Evolutionary conservation across 1,139 yeast species (phyloP).

Genomic region (Yamadazyma blattariae): DNA sequence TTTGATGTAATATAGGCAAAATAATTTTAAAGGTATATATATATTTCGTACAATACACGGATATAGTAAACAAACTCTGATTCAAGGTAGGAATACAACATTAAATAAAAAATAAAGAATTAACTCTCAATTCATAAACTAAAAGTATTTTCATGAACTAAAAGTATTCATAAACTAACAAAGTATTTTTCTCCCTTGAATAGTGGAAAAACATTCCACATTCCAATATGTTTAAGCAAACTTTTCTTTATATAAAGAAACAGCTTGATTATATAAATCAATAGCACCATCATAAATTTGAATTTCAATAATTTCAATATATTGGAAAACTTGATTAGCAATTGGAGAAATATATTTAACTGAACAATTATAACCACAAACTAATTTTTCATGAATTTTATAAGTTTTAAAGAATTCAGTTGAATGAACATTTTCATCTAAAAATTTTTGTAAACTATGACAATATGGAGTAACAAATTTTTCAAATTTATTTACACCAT

Average conservation of each 20-base stretch:
- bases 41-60: too few relatives aligned
- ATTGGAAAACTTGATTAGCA: slow-evolving; percentile 28
- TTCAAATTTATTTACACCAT: slow-evolving; percentile 29
- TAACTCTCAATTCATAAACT: too few relatives aligned
- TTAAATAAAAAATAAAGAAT: too few relatives aligned
- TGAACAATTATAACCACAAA: slow-evolving; percentile 14
- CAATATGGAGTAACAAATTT: slow-evolving; percentile 32
- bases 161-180: too few relatives aligned
- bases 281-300: slow-evolving; percentile 21
- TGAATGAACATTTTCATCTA: slow-evolving; percentile 37
- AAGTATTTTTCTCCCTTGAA: too few relatives aligned
- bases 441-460: slow-evolving; percentile 23
- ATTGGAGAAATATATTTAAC: slow-evolving; percentile 23
- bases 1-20: too few relatives aligned
- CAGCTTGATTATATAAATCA: slow-evolving; percentile 14
- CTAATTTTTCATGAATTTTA: slow-evolving; percentile 29
- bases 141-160: too few relatives aligned
- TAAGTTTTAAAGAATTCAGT: slow-evolving; percentile 35
- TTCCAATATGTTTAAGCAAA: too few relatives aligned
- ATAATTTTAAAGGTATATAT: too few relatives aligned
- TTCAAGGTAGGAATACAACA: too few relatives aligned
- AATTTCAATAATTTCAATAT: slow-evolving; percentile 30
- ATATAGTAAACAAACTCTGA: too few relatives aligned
- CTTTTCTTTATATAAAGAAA: slow-evolving; percentile 6
- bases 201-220: too few relatives aligned